phyloP scores from a whole-genome alignment of 73 alveolate species.

The Tetrahymena elliotti region DNA sequence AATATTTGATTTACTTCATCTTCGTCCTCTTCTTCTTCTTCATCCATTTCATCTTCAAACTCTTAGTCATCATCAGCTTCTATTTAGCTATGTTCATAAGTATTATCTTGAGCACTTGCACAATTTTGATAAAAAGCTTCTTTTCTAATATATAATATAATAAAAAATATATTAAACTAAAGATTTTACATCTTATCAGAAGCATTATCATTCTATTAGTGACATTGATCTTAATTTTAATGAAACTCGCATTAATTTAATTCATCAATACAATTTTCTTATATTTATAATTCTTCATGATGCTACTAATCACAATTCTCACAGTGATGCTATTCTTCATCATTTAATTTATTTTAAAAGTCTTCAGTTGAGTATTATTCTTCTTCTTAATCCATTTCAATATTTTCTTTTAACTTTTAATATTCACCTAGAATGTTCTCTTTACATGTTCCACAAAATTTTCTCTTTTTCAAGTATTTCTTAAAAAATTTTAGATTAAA shows the following conservation, averaged over 20 bases:
- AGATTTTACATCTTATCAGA: background rate
- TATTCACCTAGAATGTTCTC: background rate
- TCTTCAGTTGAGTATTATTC: background rate
- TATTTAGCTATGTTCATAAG: background rate
- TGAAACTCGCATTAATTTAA: background rate
- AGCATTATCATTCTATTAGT: background rate
- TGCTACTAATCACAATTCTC: background rate
- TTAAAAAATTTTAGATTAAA: background rate
- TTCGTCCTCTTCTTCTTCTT: background rate
- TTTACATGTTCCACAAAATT: background rate
- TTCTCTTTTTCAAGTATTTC: background rate
- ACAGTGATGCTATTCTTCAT: background rate
- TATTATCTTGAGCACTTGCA: background rate
- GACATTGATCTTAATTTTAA: background rate
- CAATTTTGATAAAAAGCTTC: background rate
- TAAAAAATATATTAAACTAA: no score
- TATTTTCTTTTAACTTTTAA: background rate
- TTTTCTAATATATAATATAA: background rate
- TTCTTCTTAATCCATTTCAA: background rate
- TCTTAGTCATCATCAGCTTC: background rate
- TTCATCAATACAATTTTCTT: background rate
- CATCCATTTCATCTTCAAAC: background rate
- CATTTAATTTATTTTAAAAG: background rate
- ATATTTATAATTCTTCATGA: background rate
- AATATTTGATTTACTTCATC: background rate